These are phyloP conservation scores for Blepharisma undulans DNA, from an alignment of 169 alveolate genomes.

Conservation along the genomic window DNA sequence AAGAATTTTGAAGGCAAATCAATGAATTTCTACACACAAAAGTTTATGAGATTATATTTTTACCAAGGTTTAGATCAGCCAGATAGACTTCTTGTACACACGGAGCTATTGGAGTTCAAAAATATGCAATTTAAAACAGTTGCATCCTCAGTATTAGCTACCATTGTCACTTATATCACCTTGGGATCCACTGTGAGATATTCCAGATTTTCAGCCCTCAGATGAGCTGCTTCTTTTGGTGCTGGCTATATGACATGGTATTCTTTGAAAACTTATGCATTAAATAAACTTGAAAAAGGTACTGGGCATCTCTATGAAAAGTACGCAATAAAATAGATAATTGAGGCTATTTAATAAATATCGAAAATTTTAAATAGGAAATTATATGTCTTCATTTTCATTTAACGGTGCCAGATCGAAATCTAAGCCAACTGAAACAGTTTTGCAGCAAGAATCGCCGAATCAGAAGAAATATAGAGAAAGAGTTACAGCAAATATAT, in stretches of 20 bases:
- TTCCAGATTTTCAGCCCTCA: background rate
- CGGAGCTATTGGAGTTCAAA: background rate
- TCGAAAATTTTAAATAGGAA: background rate
- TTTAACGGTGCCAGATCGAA: background rate
- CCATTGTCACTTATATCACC: background rate
- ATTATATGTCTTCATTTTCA: background rate
- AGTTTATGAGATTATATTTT: conserved; percentile 29
- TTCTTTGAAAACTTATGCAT: background rate
- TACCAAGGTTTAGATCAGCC: conserved; percentile 27
- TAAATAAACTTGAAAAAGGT: background rate
- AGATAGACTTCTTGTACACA: conserved; percentile 33
- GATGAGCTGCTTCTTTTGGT: background rate
- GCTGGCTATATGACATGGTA: background rate
- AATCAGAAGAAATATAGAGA: background rate
- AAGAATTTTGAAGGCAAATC: background rate
- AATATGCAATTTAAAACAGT: background rate
- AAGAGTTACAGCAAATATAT: background rate
- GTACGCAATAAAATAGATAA: conserved; percentile 10
- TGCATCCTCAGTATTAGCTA: background rate
- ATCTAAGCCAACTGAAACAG: background rate
- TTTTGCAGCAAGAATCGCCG: background rate
- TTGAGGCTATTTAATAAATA: background rate
- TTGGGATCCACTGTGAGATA: background rate
- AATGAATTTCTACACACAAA: conserved; percentile 1
- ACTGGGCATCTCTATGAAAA: conserved; percentile 28